Base-by-base conservation (phyloP, 306 rosid genomes). In the Inga leiocalycina region DNA sequence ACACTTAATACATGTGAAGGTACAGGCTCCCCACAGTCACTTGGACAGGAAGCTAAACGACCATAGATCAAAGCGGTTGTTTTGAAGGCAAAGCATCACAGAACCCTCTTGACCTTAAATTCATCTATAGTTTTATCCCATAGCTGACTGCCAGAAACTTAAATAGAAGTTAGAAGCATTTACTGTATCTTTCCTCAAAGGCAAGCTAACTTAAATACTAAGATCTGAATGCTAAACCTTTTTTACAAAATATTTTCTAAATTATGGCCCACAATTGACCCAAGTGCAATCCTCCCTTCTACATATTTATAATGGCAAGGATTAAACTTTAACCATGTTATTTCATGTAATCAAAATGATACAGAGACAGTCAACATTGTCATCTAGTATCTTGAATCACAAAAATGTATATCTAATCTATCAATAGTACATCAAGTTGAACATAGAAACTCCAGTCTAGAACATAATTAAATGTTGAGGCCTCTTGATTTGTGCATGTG, bases 391-490 rank as follows among this genome's bases (percentile, higher is more conserved):
- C 75, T 51, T 39, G 62, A 72, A 78, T 65, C n/a, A 17, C 34
- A 27, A 44, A 37, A 15, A 43, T 13, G 39, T 64, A 74, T 7
- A 34, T 68, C 49, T 68, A 39, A 48, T 15, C 70, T 27, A 32
- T 56, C 32, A 68, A 34, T 30, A 37, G 32, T 22, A 84, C 17
- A 71, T 11, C 24, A 85, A 76, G 46, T 27, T 4, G 5, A 27
- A 54, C 2, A 37, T 52, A 27, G 30, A 0, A 75, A 69, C 71
- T 45, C 66, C 35, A 51, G 49, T 4, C 35, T 20, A 39, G 10
- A 75, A 68, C 54, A 79, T 27, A 75, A 69, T 69, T 77, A 79
- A 84, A 69, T 70, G 37, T 3, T 54, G 17, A 27, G 57, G 67
- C 44, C 54, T 52, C 16, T 68, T 46, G 10, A 56, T 45, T 13